Evolutionary conservation across 1,284 basidiomycete species (phyloP).

Genomic region (Cystobasidium pallidum): DNA sequence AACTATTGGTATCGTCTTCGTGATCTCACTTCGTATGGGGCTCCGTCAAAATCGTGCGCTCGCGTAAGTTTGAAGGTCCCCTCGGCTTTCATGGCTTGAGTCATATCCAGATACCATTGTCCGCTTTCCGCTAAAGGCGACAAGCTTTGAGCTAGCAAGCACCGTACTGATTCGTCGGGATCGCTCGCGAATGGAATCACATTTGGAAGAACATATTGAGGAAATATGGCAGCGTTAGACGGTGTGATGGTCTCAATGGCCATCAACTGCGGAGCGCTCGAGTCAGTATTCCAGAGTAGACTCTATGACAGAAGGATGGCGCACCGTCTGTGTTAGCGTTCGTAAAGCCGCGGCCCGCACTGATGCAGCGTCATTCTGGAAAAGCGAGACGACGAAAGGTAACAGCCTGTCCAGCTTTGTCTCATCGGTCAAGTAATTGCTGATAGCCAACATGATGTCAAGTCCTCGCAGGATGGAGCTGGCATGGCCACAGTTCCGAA

Average conservation of each 20-base stretch:
- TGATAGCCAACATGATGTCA: slow-evolving; percentile 83
- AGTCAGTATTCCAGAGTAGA: not conserved
- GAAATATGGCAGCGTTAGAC: slow-evolving; percentile 78
- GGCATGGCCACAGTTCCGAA: slow-evolving; percentile 84
- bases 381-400: slow-evolving; percentile 84
- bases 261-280: slow-evolving; percentile 65
- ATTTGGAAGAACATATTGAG: slow-evolving; percentile 94
- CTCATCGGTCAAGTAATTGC: slow-evolving; percentile 84
- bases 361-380: slow-evolving; percentile 79
- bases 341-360: slow-evolving; percentile 80
- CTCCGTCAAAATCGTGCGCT: slow-evolving; percentile 72
- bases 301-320: slow-evolving; percentile 51
- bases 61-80: slow-evolving; percentile 72
- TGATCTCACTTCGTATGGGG: slow-evolving; percentile 68
- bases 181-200: slow-evolving; percentile 80
- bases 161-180: slow-evolving; percentile 82
- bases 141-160: slow-evolving; percentile 84
- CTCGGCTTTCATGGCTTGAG: slow-evolving; percentile 81
- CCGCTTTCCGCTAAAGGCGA: slow-evolving; percentile 81
- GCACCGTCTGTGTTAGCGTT: slow-evolving; percentile 79
- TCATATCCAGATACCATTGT: slow-evolving; percentile 84
- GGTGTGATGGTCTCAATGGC: slow-evolving; percentile 84
- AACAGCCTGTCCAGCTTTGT: slow-evolving; percentile 92
- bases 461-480: slow-evolving; percentile 83
- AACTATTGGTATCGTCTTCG: not conserved